Evolutionary conservation across 2,329 filamentous ascomycete genomes (phyloP), one percentile per base, ranked within the genome.

Genomic region (Penicillium sp.): DNA sequence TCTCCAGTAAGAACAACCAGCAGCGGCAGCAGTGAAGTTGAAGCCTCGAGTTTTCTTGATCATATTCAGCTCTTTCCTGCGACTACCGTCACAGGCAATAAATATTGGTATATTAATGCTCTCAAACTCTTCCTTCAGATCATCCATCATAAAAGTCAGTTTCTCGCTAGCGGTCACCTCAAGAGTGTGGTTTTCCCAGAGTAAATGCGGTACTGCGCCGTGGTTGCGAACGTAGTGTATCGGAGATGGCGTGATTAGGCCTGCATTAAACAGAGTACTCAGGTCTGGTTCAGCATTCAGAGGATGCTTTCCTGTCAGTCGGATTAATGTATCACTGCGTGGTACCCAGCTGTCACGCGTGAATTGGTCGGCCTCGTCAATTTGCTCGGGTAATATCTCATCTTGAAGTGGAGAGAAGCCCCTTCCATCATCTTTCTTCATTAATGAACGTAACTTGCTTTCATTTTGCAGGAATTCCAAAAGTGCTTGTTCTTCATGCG

Each of bases 311-410:
- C 80, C 79, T 0, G 79, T 82, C 18, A 80, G 61, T 0, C 81
- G 75, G 35, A 81, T 77, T 4, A 83, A 69, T 24, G 78, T 63
- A 0, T 68, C 66, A 1, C 71, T 74, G 8, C 79, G 73, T 3
- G 79, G 79, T 1, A 83, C 68, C 80, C 79, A 82, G 57, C 81
- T 82, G 63, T 83, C 79, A 0, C 79, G 79, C 1, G 74, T 76
- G 60, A 79, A 79, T 43, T 81, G 78, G 59, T 83, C 80, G 2
- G 71, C 68, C 61, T 80, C 78, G 49, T 81, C 76, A 54, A 81
- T 75, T 6, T 35, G 30, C 5, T 35, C 30, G 14, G 30, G 30
- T 35, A 35, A 35, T 35, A 16, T 35, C 30, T 35, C 30, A 16
- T 35, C 30, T 3, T 16, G 30, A 30, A 71, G 66, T 9, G 75